Conservation (phyloP, 352 stramenopile genomes). For the Phytopythium montanum region DNA sequence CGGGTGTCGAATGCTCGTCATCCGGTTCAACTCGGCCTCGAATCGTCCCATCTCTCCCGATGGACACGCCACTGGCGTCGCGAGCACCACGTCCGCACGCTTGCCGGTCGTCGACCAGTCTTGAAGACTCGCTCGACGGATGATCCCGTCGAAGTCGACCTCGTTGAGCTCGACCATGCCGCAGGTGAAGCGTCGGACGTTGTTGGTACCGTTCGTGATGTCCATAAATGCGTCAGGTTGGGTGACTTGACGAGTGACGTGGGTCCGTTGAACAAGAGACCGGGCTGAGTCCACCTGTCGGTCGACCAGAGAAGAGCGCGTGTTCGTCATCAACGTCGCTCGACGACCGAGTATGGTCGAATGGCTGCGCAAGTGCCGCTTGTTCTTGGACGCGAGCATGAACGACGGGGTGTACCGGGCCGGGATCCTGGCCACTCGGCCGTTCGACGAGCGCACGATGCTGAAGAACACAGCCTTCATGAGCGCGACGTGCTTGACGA, state of each 20-base stretch:
- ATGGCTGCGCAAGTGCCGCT: background rate
- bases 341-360: too few species aligned
- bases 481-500: conserved; percentile 15
- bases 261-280: background rate
- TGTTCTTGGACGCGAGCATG: conserved; percentile 12
- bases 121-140: background rate
- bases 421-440: conserved; percentile 22
- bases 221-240: background rate
- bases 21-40: background rate
- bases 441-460: conserved; percentile 29
- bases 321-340: too few species aligned
- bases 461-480: conserved; percentile 34
- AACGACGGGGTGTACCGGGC: conserved; percentile 24
- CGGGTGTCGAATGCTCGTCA: background rate
- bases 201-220: background rate
- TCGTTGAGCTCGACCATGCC: background rate
- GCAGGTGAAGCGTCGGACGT: background rate
- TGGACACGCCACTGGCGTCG: background rate
- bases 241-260: background rate
- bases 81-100: background rate
- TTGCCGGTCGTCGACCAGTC: background rate
- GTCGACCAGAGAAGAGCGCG: background rate
- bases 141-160: background rate
- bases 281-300: background rate
- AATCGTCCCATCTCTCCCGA: background rate